These are phyloP conservation scores for Alliaria petiolata DNA, from an alignment of 345 rosid species.

Conservation along the genomic window DNA sequence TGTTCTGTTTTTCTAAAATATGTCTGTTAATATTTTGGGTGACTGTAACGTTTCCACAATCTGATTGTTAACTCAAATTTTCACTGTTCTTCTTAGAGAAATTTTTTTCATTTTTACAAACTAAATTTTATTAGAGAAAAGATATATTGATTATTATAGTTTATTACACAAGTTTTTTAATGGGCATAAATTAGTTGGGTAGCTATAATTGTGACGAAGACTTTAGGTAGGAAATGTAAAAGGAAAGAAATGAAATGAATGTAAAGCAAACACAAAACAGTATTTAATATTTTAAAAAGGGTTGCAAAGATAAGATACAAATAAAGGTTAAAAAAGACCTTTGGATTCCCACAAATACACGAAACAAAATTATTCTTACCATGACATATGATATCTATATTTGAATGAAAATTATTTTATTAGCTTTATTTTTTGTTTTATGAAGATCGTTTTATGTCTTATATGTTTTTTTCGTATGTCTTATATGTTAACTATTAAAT, in stretches of 20 bases:
- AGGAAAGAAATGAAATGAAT: conserved; percentile 19
- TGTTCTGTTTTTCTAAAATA: background rate
- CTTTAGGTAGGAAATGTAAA: conserved; percentile 25
- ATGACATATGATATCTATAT: no score
- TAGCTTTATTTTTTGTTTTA: no score
- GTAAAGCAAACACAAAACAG: conserved; percentile 8
- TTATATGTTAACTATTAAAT: no score
- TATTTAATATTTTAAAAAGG: background rate
- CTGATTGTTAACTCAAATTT: background rate
- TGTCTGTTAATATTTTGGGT: background rate
- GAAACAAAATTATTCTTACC: no score
- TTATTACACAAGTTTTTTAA: no score
- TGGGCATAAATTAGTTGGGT: conserved; percentile 11
- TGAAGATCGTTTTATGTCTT: no score
- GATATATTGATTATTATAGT: no score
- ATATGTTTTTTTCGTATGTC: no score
- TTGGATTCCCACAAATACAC: conserved; percentile 16
- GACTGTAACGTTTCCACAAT: background rate
- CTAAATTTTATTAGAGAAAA: no score
- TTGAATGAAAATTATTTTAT: no score
- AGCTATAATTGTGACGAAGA: conserved; percentile 28
- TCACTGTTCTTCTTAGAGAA: background rate
- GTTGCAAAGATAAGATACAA: background rate
- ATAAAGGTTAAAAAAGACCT: background rate
- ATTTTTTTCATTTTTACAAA: background rate